A percentile compares a stretch with the other conserved stretches of the same genome.
Conservation (phyloP, 306 rosid species). For the Acacia melanoxylon region DNA sequence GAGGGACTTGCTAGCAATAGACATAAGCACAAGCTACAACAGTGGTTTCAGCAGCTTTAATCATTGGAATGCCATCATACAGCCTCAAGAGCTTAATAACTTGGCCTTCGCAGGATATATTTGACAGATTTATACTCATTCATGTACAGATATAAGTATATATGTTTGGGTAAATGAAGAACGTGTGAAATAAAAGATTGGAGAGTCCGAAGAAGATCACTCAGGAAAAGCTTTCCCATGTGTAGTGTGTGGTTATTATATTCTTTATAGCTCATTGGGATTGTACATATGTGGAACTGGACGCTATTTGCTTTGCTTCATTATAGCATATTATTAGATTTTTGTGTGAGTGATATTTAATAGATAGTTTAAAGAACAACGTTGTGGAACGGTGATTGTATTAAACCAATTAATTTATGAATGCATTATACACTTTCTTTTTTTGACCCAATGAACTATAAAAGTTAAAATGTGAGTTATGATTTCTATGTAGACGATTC, state of each 20-base stretch:
- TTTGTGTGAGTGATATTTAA: constrained; percentile 12
- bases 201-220: neutral
- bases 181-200: constrained; percentile 23
- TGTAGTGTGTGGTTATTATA: constrained; percentile 36
- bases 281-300: constrained; percentile 23
- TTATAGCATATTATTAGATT: constrained; percentile 19
- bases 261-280: constrained; percentile 25
- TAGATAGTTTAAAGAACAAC: constrained; percentile 28
- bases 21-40: constrained; percentile 25
- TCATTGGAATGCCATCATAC: constrained; percentile 43
- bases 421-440: neutral
- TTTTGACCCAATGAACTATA: neutral
- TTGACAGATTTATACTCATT: constrained; percentile 6
- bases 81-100: constrained; percentile 48
- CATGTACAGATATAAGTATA: neutral
- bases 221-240: constrained; percentile 1
- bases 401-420: constrained; percentile 3
- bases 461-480: neutral
- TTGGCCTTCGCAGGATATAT: constrained; percentile 35
- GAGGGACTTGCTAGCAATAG: constrained; percentile 25
- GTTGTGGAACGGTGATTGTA: constrained; percentile 29
- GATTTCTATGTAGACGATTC: neutral
- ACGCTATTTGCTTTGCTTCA: constrained; percentile 1
- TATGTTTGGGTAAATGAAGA: constrained; percentile 5
- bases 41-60: constrained; percentile 35